Conservation (phyloP, 2,329 filamentous ascomycete genomes). For the Paecilomyces fulvus region DNA sequence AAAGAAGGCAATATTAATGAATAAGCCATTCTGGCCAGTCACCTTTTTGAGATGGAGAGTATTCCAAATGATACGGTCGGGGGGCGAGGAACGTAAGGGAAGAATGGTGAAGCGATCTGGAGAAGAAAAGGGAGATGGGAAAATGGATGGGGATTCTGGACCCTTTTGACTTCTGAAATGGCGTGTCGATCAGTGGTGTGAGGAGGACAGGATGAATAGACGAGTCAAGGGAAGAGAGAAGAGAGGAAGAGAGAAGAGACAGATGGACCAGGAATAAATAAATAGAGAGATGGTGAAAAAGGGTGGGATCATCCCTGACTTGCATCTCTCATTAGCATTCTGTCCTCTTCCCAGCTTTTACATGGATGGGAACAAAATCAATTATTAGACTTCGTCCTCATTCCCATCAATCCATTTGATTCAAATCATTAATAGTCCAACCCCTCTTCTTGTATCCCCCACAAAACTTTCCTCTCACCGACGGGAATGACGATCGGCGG, state of each 20-base stretch:
- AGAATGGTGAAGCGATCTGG: background rate
- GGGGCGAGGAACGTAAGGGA: background rate
- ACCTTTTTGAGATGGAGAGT: background rate
- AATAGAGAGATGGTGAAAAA: no score
- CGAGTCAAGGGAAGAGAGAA: constrained; percentile 1
- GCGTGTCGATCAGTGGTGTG: background rate
- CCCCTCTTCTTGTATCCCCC: no score
- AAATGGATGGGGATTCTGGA: background rate
- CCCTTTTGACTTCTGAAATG: background rate
- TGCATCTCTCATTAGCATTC: no score
- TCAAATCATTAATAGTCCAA: no score
- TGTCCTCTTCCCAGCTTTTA: no score
- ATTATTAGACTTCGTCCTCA: no score
- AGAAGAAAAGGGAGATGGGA: constrained; percentile 2
- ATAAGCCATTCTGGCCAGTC: background rate
- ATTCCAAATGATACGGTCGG: background rate
- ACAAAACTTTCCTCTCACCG: no score
- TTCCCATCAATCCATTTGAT: no score
- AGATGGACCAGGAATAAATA: background rate
- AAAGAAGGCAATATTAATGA: background rate
- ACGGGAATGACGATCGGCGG: no score
- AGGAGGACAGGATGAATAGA: constrained; percentile 1
- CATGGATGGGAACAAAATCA: no score
- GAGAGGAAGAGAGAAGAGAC: background rate
- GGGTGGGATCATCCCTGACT: background rate